Percentiles rank a stretch among this genome's conserved stretches.
phyloP scores from a whole-genome alignment of 2,329 filamentous ascomycete species.

The Zarea fungicola region DNA sequence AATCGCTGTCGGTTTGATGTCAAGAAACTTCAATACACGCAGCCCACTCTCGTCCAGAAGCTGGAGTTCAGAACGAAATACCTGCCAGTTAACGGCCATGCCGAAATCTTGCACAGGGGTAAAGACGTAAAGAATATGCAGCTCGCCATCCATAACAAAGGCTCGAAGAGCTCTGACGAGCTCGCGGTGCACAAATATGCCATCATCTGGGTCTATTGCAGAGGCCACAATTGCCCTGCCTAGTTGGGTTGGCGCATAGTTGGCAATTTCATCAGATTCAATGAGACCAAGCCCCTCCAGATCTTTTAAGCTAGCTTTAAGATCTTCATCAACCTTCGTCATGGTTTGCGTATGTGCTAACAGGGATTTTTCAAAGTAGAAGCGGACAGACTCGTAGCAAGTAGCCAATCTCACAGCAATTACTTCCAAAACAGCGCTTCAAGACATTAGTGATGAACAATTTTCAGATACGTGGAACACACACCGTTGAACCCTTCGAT shows the following conservation, averaged over 20 bases:
- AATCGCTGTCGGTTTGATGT: conserved; percentile 61
- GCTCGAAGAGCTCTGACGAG: conserved; percentile 60
- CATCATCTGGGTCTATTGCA: conserved; percentile 68
- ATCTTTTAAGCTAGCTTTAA: conserved; percentile 55
- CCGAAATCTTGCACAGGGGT: conserved; percentile 61
- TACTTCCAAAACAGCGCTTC: conserved; percentile 66
- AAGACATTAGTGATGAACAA: conserved; percentile 15
- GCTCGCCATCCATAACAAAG: conserved; percentile 76
- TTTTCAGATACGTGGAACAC: background rate
- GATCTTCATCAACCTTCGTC: conserved; percentile 44
- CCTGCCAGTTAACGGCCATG: conserved; percentile 62
- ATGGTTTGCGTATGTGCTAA: conserved; percentile 53
- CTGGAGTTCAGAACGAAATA: conserved; percentile 68
- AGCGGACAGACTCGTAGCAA: conserved; percentile 57
- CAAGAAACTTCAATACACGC: conserved; percentile 62
- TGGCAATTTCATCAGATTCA: conserved; percentile 40
- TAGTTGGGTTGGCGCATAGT: conserved; percentile 57
- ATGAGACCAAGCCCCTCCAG: conserved; percentile 53
- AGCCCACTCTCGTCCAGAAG: conserved; percentile 64
- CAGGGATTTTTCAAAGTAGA: conserved; percentile 65
- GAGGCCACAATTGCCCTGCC: conserved; percentile 69
- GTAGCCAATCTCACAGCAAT: conserved; percentile 64
- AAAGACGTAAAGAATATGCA: conserved; percentile 74
- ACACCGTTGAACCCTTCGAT: conserved; percentile 61
- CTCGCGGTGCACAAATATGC: conserved; percentile 66